phyloP scores from a whole-genome alignment of 2,329 filamentous ascomycete genomes.

The Claviceps spartinae region DNA sequence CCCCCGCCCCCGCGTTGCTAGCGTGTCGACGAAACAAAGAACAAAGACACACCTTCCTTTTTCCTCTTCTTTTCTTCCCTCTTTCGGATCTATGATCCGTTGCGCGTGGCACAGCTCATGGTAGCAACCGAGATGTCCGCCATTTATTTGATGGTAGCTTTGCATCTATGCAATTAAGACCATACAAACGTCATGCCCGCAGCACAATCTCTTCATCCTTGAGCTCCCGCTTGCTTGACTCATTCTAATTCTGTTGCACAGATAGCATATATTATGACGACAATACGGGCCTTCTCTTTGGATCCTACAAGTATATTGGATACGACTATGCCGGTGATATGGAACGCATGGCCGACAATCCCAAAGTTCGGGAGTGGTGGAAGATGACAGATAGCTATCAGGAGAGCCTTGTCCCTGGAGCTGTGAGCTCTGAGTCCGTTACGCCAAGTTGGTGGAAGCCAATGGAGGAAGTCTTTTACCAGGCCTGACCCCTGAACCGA shows the following conservation, averaged over 20 bases:
- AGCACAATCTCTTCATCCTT: not conserved
- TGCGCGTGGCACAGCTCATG: not conserved
- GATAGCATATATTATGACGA: conserved; percentile 64
- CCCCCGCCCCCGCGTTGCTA: not conserved
- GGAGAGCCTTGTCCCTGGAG: conserved; percentile 47
- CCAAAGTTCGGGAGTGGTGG: conserved; percentile 69
- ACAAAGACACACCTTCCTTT: not conserved
- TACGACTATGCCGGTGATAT: conserved; percentile 61
- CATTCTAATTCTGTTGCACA: conserved; percentile 16
- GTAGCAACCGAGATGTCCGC: not conserved
- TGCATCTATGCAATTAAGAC: not conserved
- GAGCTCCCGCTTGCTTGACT: not conserved
- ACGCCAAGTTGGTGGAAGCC: conserved; percentile 56
- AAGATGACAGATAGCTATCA: conserved; percentile 66
- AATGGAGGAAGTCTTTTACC: conserved; percentile 56
- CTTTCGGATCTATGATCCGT: not conserved
- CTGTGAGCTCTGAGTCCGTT: conserved; percentile 43
- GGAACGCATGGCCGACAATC: conserved; percentile 59
- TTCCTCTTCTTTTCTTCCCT: not conserved
- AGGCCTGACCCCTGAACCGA: conserved; percentile 23
- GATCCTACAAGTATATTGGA: conserved; percentile 67
- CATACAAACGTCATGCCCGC: not conserved
- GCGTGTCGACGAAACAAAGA: not conserved
- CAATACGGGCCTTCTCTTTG: conserved; percentile 50
- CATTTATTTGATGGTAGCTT: not conserved